Base-by-base conservation (phyloP, 257 asterid genomes). In the Marsdenia floribunda region DNA sequence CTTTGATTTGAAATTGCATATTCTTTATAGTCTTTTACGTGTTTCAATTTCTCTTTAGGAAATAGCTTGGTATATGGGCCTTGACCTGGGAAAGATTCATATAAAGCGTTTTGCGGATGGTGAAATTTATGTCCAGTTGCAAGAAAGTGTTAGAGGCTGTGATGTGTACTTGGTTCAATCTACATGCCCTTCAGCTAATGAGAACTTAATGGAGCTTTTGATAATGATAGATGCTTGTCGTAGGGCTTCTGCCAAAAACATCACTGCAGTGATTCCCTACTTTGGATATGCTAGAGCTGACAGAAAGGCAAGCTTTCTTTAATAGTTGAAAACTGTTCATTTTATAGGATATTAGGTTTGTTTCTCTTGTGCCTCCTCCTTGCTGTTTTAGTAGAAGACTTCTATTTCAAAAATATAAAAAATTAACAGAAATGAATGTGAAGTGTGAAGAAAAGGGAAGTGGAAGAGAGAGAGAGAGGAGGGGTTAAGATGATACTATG, bases 281-380 rank as follows among this genome's bases (percentile, higher is more conserved):
- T 92, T 92, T 75, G 97, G 97, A 80, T 92, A 92, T 89, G 96
- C 96, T 64, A 87, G 97, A 81, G 96, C 97, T 73, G 97, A 92
- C 82, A 85, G 97, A 72, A 92, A 92, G 97, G 97, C 81, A 76
- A 66, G 79, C 29, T 73, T 50, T 64, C 77, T 73, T 58, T 46
- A n/a, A 4, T 77, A 71, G 47, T 77, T 44, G 22, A 21, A 50
- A 53, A 57, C 44, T 42, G 26, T 53, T 54, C 69, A 58, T 42
- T 54, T 33, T 16, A 35, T 49, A 6, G 29, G 9, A 5, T 70
- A 29, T 18, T 58, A 47, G 6, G 26, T 40, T 57, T 12, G n/a
- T 46, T 44, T 10, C 8, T 3, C 38, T 29, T 29, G 71, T 46
- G 68, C 22, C 59, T 46, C 13, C 18, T 5, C 24, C 44, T 22